Conservation (phyloP, 805 yeast genomes). For the Kuraishia cidri region DNA sequence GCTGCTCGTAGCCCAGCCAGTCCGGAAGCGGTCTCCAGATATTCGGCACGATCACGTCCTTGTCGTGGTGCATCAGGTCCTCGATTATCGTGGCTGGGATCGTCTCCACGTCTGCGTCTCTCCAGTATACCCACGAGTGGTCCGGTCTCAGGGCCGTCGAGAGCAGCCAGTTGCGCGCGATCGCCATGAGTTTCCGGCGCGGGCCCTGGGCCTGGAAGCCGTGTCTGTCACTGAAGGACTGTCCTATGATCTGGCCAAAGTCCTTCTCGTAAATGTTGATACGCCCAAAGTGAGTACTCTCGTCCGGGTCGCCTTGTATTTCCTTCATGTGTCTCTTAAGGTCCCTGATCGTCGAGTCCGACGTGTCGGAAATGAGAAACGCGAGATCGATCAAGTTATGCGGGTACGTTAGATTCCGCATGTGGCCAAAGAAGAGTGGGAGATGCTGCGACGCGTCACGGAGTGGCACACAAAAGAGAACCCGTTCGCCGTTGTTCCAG, state of each 20-base stretch:
- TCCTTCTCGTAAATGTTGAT: conserved; percentile 84
- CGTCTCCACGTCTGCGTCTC: conserved; percentile 90
- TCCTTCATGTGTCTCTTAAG: conserved; percentile 48
- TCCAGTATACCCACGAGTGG: conserved; percentile 93
- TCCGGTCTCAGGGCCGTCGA: conserved; percentile 79
- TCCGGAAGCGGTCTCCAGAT: conserved; percentile 84
- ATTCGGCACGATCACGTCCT: conserved; percentile 87
- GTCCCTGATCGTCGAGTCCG: conserved; percentile 76
- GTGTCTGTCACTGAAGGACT: conserved; percentile 83
- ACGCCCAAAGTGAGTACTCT: conserved; percentile 57
- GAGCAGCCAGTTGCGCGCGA: conserved; percentile 89
- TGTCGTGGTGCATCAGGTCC: conserved; percentile 82
- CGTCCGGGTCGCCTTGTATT: conserved; percentile 59
- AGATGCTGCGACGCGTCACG: conserved; percentile 89
- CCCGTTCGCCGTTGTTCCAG: conserved; percentile 72
- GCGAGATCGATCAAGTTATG: conserved; percentile 76
- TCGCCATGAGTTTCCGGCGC: conserved; percentile 85
- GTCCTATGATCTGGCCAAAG: conserved; percentile 88
- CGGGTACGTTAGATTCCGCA: conserved; percentile 76
- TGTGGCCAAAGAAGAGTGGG: conserved; percentile 81
- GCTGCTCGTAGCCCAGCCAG: conserved; percentile 75
- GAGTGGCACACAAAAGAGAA: conserved; percentile 79
- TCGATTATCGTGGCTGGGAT: conserved; percentile 76
- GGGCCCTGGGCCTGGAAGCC: conserved; percentile 94
- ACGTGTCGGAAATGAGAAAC: conserved; percentile 82